phyloP scores from a whole-genome alignment of 1,284 basidiomycete species.

The Fomitiporia mediterranea region DNA sequence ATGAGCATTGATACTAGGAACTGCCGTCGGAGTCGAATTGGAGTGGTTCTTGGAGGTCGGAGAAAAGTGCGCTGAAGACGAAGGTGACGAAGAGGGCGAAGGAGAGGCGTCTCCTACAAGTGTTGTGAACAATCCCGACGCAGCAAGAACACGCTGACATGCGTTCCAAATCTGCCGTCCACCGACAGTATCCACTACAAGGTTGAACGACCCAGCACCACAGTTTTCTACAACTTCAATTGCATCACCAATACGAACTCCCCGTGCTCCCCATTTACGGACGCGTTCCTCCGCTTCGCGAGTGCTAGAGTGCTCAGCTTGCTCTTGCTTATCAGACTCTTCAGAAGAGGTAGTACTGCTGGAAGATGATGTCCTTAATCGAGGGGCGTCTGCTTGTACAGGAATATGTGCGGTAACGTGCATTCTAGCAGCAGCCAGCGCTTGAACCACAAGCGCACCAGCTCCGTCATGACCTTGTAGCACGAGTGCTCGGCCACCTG shows the following conservation, averaged over 20 bases:
- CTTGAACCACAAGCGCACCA: slow-evolving; percentile 72
- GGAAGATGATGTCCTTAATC: slow-evolving; percentile 23
- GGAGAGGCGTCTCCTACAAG: slow-evolving; percentile 52
- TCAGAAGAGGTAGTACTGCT: slow-evolving; percentile 19
- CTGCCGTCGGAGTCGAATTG: slow-evolving; percentile 28
- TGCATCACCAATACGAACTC: slow-evolving; percentile 39
- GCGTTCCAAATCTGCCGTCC: slow-evolving; percentile 73
- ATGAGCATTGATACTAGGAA: slow-evolving; percentile 66
- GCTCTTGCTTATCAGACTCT: slow-evolving; percentile 12
- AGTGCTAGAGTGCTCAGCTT: slow-evolving; percentile 23
- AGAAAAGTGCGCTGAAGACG: not conserved
- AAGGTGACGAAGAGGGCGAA: slow-evolving; percentile 30
- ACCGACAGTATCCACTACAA: slow-evolving; percentile 77
- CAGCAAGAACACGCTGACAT: slow-evolving; percentile 52
- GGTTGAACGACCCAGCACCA: slow-evolving; percentile 58
- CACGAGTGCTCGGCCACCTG: slow-evolving; percentile 48
- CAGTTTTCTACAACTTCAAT: slow-evolving; percentile 58
- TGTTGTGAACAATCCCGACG: slow-evolving; percentile 63
- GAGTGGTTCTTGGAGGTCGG: not conserved
- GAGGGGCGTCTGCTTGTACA: slow-evolving; percentile 34
- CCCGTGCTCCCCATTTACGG: slow-evolving; percentile 59
- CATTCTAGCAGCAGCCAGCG: slow-evolving; percentile 60
- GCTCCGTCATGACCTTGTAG: slow-evolving; percentile 73
- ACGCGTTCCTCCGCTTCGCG: slow-evolving; percentile 47
- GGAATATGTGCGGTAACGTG: slow-evolving; percentile 65